Conservation (phyloP, 1,139 yeast genomes). For the Hansenula sp. region DNA sequence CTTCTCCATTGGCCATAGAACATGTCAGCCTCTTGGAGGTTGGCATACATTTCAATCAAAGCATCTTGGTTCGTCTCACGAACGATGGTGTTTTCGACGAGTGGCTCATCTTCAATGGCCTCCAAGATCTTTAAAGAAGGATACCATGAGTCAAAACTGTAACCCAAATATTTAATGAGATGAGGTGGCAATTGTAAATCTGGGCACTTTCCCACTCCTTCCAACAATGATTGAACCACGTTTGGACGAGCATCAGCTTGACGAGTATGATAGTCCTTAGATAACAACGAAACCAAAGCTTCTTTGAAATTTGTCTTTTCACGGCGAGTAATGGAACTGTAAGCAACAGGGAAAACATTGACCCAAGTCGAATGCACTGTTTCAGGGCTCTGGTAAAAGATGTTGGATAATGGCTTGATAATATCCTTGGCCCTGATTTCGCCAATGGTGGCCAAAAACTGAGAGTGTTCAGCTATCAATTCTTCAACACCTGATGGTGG, state of each 20-base stretch:
- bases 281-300: slow-evolving; percentile 69
- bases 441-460: slow-evolving; percentile 44
- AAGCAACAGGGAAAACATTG: slow-evolving; percentile 76
- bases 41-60: slow-evolving; percentile 80
- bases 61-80: slow-evolving; percentile 91
- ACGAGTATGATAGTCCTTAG: slow-evolving; percentile 88
- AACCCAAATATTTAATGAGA: slow-evolving; percentile 82
- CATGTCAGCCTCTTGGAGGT: slow-evolving; percentile 91
- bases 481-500: slow-evolving; percentile 21
- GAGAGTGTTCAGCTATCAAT: slow-evolving; percentile 47
- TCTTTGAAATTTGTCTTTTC: slow-evolving; percentile 84
- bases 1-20: slow-evolving; percentile 97
- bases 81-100: slow-evolving; percentile 67
- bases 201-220: slow-evolving; percentile 72
- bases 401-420: slow-evolving; percentile 68
- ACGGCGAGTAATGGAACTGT: slow-evolving; percentile 66
- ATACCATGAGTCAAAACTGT: slow-evolving; percentile 89
- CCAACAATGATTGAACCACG: slow-evolving; percentile 78
- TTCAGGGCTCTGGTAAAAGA: slow-evolving; percentile 79
- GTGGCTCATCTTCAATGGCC: slow-evolving; percentile 62
- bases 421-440: slow-evolving; percentile 55
- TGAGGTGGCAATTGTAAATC: slow-evolving; percentile 91
- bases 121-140: slow-evolving; percentile 82
- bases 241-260: slow-evolving; percentile 87
- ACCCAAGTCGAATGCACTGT: slow-evolving; percentile 86